phyloP scores from a whole-genome alignment of 306 rosid genomes.

The Rosa lucieae region DNA sequence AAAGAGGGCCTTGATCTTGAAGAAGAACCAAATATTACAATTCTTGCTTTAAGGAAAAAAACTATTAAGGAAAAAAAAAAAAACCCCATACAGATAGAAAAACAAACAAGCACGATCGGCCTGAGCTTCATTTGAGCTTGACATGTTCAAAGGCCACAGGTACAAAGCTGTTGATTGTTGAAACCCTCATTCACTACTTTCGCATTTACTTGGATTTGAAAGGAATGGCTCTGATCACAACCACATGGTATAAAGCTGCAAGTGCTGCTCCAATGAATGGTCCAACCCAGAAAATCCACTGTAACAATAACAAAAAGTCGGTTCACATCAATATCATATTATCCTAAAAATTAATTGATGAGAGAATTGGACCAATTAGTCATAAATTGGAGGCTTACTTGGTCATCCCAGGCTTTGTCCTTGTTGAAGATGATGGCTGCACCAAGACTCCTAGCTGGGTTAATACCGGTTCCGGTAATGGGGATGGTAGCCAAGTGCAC shows the following conservation, averaged over 20 bases:
- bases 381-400: slow-evolving; percentile 23
- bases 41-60: not conserved
- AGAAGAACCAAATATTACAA: slow-evolving; percentile 14
- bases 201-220: slow-evolving; percentile 43
- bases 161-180: slow-evolving; percentile 7
- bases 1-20: slow-evolving; percentile 4
- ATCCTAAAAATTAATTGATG: not conserved
- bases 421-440: slow-evolving; percentile 56
- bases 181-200: not conserved
- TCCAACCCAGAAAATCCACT: slow-evolving; percentile 74
- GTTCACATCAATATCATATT: not conserved
- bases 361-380: not conserved
- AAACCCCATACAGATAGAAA: slow-evolving; percentile 8
- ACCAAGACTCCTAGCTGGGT: slow-evolving; percentile 61
- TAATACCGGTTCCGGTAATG: slow-evolving; percentile 58
- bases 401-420: slow-evolving; percentile 45
- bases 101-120: slow-evolving; percentile 2
- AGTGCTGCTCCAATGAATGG: slow-evolving; percentile 63
- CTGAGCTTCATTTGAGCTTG: not conserved
- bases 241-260: slow-evolving; percentile 57
- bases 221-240: slow-evolving; percentile 62
- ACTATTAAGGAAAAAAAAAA: not conserved
- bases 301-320: not conserved
- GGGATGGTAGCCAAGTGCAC: slow-evolving; percentile 67
- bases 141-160: slow-evolving; percentile 3